Conservation (phyloP, 257 asterid species). For the Datura wrightii region DNA sequence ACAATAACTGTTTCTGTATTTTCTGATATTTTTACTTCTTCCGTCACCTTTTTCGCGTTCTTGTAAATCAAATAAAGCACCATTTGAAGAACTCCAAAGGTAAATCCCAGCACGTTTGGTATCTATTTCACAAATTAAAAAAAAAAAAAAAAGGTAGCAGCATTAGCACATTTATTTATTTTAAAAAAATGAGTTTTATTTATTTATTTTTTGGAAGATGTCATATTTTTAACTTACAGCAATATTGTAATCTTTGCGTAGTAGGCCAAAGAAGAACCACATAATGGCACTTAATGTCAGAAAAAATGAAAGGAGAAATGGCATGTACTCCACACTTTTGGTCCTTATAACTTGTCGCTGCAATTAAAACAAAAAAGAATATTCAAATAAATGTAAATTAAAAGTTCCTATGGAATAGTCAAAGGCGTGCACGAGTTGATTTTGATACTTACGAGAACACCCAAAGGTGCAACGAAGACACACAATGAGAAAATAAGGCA, state of each 20-base stretch:
- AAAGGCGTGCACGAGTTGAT: neutral
- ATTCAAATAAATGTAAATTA: neutral
- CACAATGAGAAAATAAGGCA: conserved; percentile 66
- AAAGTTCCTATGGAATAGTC: neutral
- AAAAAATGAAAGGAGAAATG: conserved; percentile 66
- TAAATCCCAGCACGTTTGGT: conserved; percentile 74
- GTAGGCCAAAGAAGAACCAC: conserved; percentile 74
- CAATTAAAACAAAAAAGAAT: neutral
- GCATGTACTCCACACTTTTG: conserved; percentile 81
- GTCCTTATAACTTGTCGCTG: conserved; percentile 66
- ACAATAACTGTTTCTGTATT: conserved; percentile 35
- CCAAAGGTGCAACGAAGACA: conserved; percentile 73
- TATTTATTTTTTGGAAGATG: neutral
- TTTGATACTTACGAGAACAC: conserved; percentile 46
- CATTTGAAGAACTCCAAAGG: conserved; percentile 67
- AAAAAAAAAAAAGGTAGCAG: neutral
- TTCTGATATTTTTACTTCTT: conserved; percentile 30
- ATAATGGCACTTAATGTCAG: conserved; percentile 75
- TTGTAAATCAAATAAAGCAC: conserved; percentile 56
- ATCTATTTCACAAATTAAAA: conserved; percentile 37
- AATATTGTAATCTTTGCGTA: conserved; percentile 55
- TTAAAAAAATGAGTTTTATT: neutral
- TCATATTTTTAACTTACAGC: conserved; percentile 52
- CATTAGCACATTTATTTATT: neutral
- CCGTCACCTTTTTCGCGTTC: conserved; percentile 42